Percentiles rank a stretch among this genome's conserved stretches.
Evolutionary conservation across 805 yeast species (phyloP).

Genomic region (Komagataella pastoris): DNA sequence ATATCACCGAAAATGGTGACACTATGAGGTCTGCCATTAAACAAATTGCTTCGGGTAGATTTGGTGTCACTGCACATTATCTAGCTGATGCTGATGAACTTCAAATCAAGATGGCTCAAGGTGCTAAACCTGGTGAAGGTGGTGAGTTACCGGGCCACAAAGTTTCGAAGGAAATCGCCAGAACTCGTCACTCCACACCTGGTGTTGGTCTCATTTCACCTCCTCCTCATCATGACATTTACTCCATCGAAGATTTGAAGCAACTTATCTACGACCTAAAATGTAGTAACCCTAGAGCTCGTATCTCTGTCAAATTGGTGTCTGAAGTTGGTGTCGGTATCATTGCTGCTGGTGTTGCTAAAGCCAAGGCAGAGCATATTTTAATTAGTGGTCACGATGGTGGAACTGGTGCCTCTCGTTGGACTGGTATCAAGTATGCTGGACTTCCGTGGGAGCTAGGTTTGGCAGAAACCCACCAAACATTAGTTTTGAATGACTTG

Average conservation of each 20-base stretch:
- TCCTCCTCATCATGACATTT: slow-evolving; percentile 97
- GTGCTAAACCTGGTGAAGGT: slow-evolving; percentile 99
- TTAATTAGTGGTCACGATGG: slow-evolving; percentile 97
- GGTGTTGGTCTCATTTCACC: slow-evolving; percentile 97
- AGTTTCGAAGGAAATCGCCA: slow-evolving; percentile 79
- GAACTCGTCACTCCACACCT: slow-evolving; percentile 91
- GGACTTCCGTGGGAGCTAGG: slow-evolving; percentile 99
- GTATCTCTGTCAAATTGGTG: slow-evolving; percentile 92
- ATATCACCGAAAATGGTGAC: slow-evolving; percentile 75
- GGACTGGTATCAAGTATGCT: slow-evolving; percentile 94
- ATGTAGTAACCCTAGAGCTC: slow-evolving; percentile 93
- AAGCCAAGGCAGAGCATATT: slow-evolving; percentile 96
- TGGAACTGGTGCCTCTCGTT: slow-evolving; percentile 98
- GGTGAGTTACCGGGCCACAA: slow-evolving; percentile 96
- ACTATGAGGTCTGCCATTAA: slow-evolving; percentile 98
- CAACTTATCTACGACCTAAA: slow-evolving; percentile 93
- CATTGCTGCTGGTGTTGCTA: slow-evolving; percentile 98
- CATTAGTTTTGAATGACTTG: slow-evolving; percentile 86
- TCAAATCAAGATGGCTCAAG: slow-evolving; percentile 98
- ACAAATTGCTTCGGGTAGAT: slow-evolving; percentile 96
- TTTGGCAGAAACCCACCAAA: slow-evolving; percentile 95
- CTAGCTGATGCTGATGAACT: slow-evolving; percentile 94
- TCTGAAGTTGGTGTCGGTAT: slow-evolving; percentile 99
- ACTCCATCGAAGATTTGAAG: slow-evolving; percentile 94
- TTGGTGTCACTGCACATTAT: slow-evolving; percentile 93